A percentile compares a stretch with the other conserved stretches of the same genome.
Conservation (phyloP, 2,329 filamentous ascomycete species). For the Clarireedia hainanense region DNA sequence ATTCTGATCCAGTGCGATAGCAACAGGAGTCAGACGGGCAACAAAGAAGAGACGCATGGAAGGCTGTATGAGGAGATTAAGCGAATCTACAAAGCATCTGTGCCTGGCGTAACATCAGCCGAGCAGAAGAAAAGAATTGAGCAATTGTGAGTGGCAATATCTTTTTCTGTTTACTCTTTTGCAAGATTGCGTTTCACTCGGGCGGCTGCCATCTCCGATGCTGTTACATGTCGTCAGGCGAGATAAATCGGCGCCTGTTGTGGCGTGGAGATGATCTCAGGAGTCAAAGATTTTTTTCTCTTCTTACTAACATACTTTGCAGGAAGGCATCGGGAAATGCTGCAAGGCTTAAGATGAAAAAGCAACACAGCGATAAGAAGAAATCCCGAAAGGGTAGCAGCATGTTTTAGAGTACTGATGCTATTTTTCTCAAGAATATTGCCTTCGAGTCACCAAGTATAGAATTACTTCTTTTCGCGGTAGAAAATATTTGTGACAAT, state of each 20-base stretch:
- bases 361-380: slow-evolving; percentile 29
- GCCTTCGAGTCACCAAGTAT: not conserved
- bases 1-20: slow-evolving; percentile 27
- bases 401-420: not conserved
- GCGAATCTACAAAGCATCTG: slow-evolving; percentile 20
- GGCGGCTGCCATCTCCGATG: too few species aligned
- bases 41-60: slow-evolving; percentile 22
- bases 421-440: not conserved
- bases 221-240: too few species aligned
- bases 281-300: not conserved
- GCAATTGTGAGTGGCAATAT: slow-evolving; percentile 25
- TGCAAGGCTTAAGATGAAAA: slow-evolving; percentile 26
- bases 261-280: not conserved
- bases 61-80: slow-evolving; percentile 25
- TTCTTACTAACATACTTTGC: slow-evolving; percentile 8
- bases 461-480: not conserved
- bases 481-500: not conserved
- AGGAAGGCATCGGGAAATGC: slow-evolving; percentile 27
- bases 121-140: slow-evolving; percentile 47
- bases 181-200: not conserved
- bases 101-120: slow-evolving; percentile 33
- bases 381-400: slow-evolving; percentile 11
- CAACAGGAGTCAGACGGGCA: slow-evolving; percentile 21
- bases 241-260: not conserved
- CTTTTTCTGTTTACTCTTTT: not conserved